phyloP scores from a whole-genome alignment of 164 flowering plant species.

The Warburgia ugandensis region DNA sequence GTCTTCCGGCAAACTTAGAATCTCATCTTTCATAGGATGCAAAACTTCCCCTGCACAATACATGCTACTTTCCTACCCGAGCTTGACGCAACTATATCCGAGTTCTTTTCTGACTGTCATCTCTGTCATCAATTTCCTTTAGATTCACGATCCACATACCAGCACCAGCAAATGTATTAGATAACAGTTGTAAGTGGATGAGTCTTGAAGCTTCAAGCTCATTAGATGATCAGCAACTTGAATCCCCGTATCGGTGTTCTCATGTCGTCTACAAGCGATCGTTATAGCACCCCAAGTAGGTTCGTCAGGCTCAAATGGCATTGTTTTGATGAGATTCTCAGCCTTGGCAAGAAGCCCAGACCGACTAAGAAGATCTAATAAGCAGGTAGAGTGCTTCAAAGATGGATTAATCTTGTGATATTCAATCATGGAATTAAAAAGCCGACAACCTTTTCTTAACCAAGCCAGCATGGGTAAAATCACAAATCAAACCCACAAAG shows the following conservation, averaged over 20 bases:
- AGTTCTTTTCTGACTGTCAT: constrained; percentile 60
- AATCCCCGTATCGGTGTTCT: constrained; percentile 40
- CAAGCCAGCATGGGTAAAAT: constrained; percentile 83
- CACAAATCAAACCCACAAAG: constrained; percentile 71
- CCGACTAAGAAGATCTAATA: constrained; percentile 68
- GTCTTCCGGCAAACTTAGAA: constrained; percentile 37
- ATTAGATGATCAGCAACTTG: constrained; percentile 52
- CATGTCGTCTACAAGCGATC: constrained; percentile 64
- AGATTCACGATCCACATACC: constrained; percentile 54
- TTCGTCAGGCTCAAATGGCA: constrained; percentile 85
- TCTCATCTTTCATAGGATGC: constrained; percentile 57
- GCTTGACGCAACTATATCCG: constrained; percentile 59
- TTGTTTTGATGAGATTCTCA: constrained; percentile 39
- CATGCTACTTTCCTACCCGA: constrained; percentile 54
- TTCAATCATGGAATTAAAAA: constrained; percentile 54
- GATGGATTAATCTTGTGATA: constrained; percentile 62
- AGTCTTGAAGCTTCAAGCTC: constrained; percentile 43
- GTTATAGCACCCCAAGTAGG: constrained; percentile 74
- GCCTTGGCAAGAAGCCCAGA: constrained; percentile 77
- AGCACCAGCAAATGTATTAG: constrained; percentile 63
- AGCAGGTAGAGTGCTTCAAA: constrained; percentile 74
- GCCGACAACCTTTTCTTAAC: constrained; percentile 47
- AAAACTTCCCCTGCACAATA: constrained; percentile 64
- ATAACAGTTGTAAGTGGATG: constrained; percentile 57
- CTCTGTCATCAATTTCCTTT: constrained; percentile 37